Conservation (phyloP, 352 stramenopile species). For the Phytophthora palmivora region DNA sequence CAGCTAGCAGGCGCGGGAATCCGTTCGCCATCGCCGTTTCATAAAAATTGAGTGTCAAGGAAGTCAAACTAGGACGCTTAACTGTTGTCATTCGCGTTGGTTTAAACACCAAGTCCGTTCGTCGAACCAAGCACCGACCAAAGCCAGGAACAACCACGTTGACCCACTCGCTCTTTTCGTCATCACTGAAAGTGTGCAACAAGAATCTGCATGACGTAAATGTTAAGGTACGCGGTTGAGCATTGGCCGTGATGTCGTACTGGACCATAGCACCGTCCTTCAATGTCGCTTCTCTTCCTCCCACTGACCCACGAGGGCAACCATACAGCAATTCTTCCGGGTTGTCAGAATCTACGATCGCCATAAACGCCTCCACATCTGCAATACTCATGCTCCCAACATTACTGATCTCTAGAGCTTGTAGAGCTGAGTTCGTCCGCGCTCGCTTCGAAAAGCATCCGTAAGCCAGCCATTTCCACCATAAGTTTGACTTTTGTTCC, state of each 20-base stretch:
- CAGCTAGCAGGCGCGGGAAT: conserved; percentile 17
- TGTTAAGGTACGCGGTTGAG: conserved; percentile 20
- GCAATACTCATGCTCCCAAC: conserved; percentile 4
- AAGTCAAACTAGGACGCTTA: not conserved
- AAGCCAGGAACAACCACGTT: conserved; percentile 3
- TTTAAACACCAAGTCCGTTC: conserved; percentile 13
- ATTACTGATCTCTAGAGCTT: conserved; percentile 10
- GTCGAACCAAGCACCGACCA: conserved; percentile 4
- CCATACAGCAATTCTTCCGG: conserved; percentile 21
- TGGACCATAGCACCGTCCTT: conserved; percentile 16
- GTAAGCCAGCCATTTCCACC: conserved; percentile 32
- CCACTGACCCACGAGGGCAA: conserved; percentile 14
- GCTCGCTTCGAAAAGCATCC: conserved; percentile 28
- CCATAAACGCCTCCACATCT: conserved; percentile 22
- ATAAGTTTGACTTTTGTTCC: not conserved
- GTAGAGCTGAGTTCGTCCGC: conserved; percentile 1
- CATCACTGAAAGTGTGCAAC: conserved; percentile 11
- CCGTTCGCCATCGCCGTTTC: conserved; percentile 6
- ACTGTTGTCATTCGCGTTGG: not conserved
- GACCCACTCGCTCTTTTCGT: conserved; percentile 1
- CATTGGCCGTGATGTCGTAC: conserved; percentile 13
- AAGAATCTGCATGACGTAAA: conserved; percentile 13
- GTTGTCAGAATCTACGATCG: conserved; percentile 13
- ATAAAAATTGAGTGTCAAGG: conserved; percentile 10
- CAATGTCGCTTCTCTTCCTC: conserved; percentile 18